Percentiles rank a stretch among this genome's conserved stretches.
phyloP scores from a whole-genome alignment of 2,329 filamentous ascomycete genomes.

The Aspergillus nomiae region DNA sequence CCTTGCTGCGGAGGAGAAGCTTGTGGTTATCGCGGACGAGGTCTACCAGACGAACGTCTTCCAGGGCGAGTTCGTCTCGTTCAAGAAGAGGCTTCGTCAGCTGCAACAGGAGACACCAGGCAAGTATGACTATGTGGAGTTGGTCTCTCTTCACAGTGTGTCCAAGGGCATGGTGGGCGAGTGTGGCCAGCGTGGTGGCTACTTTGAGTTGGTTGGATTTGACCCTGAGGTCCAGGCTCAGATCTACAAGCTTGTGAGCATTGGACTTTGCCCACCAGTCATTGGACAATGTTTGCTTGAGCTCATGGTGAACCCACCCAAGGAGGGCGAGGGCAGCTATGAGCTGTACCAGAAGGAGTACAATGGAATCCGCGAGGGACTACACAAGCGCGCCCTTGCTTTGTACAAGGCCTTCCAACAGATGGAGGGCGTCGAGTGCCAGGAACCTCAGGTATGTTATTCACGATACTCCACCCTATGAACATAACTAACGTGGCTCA shows the following conservation, averaged over 20 bases:
- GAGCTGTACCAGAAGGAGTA: conserved; percentile 85
- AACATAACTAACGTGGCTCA: background rate
- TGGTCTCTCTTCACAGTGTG: conserved; percentile 87
- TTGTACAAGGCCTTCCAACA: conserved; percentile 86
- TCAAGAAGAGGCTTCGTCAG: conserved; percentile 83
- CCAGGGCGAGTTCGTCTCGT: conserved; percentile 88
- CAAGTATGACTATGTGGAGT: conserved; percentile 81
- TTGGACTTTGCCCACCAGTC: conserved; percentile 94
- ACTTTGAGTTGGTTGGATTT: conserved; percentile 94
- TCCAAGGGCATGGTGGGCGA: conserved; percentile 99
- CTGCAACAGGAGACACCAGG: conserved; percentile 74
- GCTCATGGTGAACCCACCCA: conserved; percentile 95
- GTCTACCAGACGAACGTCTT: conserved; percentile 99
- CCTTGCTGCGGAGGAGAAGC: conserved; percentile 78
- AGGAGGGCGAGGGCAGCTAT: conserved; percentile 78
- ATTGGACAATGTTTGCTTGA: conserved; percentile 95
- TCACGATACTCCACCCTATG: background rate
- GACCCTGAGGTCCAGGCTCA: conserved; percentile 81
- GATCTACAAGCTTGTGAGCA: conserved; percentile 98
- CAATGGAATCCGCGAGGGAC: conserved; percentile 74
- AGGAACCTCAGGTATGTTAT: conserved; percentile 66
- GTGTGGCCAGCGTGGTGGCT: conserved; percentile 95
- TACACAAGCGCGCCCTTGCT: conserved; percentile 77
- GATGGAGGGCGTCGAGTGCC: conserved; percentile 96
- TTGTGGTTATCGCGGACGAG: conserved; percentile 93